Percentiles rank a stretch among this genome's conserved stretches.
phyloP scores from a whole-genome alignment of 1,284 basidiomycete genomes.

The Ceratobasidium papillatum region DNA sequence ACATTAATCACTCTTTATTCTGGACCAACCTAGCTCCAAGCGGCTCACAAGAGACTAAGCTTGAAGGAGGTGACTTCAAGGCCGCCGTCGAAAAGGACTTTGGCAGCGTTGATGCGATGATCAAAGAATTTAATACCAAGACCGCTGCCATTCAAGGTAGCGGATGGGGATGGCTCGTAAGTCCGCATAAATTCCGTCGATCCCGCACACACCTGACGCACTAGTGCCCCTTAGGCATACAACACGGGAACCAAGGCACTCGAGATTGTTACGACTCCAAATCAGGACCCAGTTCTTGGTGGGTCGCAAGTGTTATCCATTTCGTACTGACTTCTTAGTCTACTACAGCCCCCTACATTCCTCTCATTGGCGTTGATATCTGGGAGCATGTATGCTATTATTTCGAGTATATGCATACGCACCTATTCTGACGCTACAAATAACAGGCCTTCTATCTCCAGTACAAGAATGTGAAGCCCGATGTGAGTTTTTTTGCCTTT shows the following conservation, averaged over 20 bases:
- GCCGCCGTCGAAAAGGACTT: constrained; percentile 80
- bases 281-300: constrained; percentile 93
- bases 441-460: constrained; percentile 82
- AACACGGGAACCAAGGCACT: constrained; percentile 77
- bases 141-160: constrained; percentile 97
- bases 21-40: constrained; percentile 89
- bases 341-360: constrained; percentile 69
- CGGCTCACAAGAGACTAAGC: constrained; percentile 67
- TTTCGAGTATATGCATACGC: background rate
- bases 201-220: background rate
- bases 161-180: constrained; percentile 96
- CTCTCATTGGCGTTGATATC: constrained; percentile 95
- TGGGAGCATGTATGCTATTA: constrained; percentile 83
- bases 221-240: constrained; percentile 64
- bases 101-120: constrained; percentile 78
- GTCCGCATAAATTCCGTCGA: constrained; percentile 48
- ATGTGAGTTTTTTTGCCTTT: constrained; percentile 64
- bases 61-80: constrained; percentile 79
- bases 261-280: constrained; percentile 89
- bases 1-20: constrained; percentile 93
- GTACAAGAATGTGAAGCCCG: constrained; percentile 91
- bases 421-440: constrained; percentile 22
- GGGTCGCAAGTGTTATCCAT: constrained; percentile 42
- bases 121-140: constrained; percentile 77
- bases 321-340: constrained; percentile 16